Evolutionary conservation across 2,329 filamentous ascomycete species (phyloP), one percentile per base, ranked within the genome.

Genomic region (Pseudonectria buxi): DNA sequence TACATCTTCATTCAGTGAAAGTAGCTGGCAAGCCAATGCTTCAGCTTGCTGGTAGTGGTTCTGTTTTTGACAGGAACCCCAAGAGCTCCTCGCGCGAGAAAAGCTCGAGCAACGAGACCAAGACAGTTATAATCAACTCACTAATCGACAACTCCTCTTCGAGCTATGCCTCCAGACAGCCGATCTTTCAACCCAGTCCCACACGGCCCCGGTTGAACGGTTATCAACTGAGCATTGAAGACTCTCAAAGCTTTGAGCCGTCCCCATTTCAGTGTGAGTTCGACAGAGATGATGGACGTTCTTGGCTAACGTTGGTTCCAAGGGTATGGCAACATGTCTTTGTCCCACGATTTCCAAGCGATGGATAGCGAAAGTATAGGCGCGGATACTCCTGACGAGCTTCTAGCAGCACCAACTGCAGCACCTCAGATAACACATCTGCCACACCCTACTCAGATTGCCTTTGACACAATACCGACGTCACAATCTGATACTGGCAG

Each of bases 401-500:
- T 26, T 18, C 24, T 24, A 7, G 18, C 14, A 4, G 18, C 4
- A 18, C 16, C 29, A 11, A 31, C 11, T 12, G 10, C 14, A 4
- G 3, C 14, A 14, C 16, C 15, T 12, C 14, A 24, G 12, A 16
- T n/a, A 11, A 12, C n/a, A 12, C 4, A 4, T 15, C 9, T 31
- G 10, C 29, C 30, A 25, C 16, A 13, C n/a, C 16, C 25, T 14
- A 14, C 35, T 22, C 28, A 28, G 3, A 26, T 13, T 3, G 15
- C 11, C 9, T 13, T 32, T 10, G 34, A 40, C 14, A 10, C 28
- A 6, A 15, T 16, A 10, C 56, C 55, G 7, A 22, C 38, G 2
- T 40, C 47, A 6, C 41, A 45, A 6, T 63, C 64, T 2, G 60
- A 65, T 32, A 58, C 59, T n/a, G 52, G 56, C 2, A 64, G 60